A percentile compares a stretch with the other conserved stretches of the same genome.
Evolutionary conservation across 352 stramenopile species (phyloP).

Genomic region (Globisporangium nunn): DNA sequence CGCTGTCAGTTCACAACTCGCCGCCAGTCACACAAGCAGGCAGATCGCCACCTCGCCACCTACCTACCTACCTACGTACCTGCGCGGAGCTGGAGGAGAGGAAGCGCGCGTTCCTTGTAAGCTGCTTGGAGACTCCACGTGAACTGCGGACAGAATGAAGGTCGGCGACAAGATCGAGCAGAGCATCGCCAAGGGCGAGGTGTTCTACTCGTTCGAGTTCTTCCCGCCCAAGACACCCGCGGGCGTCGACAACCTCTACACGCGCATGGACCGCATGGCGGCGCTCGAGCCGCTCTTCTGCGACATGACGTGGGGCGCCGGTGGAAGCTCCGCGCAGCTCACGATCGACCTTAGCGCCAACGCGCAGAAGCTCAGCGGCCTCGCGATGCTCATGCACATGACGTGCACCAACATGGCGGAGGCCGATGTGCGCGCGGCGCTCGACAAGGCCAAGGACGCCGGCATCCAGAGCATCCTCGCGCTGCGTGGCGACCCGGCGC

Average conservation of each 20-base stretch:
- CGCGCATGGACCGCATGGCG: conserved; percentile 95
- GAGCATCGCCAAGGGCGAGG: conserved; percentile 69
- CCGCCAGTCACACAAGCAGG: too few species aligned
- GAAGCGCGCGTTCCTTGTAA: too few species aligned
- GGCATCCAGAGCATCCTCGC: conserved; percentile 99
- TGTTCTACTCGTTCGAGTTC: conserved; percentile 98
- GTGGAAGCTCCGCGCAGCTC: conserved; percentile 93
- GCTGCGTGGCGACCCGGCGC: conserved; percentile 93
- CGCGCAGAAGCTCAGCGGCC: conserved; percentile 86
- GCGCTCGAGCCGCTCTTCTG: conserved; percentile 93
- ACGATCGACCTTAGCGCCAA: conserved; percentile 93
- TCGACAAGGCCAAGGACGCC: conserved; percentile 85
- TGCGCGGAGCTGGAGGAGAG: too few species aligned
- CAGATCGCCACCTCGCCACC: too few species aligned
- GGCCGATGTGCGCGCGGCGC: conserved; percentile 88
- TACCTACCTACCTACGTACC: too few species aligned
- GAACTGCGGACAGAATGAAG: conserved; percentile 43
- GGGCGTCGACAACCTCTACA: conserved; percentile 96
- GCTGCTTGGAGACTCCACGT: too few species aligned
- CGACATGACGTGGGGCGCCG: conserved; percentile 99
- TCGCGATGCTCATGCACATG: conserved; percentile 94
- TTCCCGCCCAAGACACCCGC: conserved; percentile 96
- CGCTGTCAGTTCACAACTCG: too few species aligned
- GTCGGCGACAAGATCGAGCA: conserved; percentile 88
- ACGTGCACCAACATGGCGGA: conserved; percentile 98